Evolutionary conservation across 2,329 filamentous ascomycete species (phyloP), one percentile per base, ranked within the genome.

Genomic region (Capronia americana): DNA sequence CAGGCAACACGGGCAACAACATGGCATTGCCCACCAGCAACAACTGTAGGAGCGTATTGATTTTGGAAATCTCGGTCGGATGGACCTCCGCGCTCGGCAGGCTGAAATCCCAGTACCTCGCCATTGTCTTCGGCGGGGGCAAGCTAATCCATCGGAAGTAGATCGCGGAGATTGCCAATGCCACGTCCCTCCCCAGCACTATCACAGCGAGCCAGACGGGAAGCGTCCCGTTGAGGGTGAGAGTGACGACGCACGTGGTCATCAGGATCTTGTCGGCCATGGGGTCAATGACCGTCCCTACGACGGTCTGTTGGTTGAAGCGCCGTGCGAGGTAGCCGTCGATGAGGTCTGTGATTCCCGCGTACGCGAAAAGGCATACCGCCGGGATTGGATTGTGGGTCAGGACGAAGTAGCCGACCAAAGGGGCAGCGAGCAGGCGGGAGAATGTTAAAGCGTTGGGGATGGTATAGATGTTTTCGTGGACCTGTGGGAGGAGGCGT

Each of bases 201-300:
- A 98, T 88, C n/a, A 85, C 86, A 2, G 93, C 93, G 2, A 98
- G 84, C 87, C 93, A 97, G 44, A 93, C 89, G 92, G 94, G 93
- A 58, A 99, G 83, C 14, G 88, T 86, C 3, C 92, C 93, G 73
- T 97, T 93, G 69, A 90, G 84, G 3, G 93, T 93, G 53, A 98
- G 81, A 70, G 91, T 93, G 12, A 94, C 89, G 0, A 94, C 96
- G 73, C 96, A 80, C 65, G 97, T 88, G 0, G 94, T 97, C 95
- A 99, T 98, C 70, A 99, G 85, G 8, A 88, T 86, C 81, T 99
- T 99, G 79, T 99, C 95, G 2, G 95, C 95, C 91, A 97, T 95
- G 5, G 95, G 95, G 75, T 97, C 93, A 69, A 99, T 92, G 32
- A 99, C 88, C 62, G 92, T 96, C 62, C 95, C 95, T 10, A 98